Base-by-base conservation (phyloP, 2,329 filamentous ascomycete genomes). In the Cladosporium sp. region DNA sequence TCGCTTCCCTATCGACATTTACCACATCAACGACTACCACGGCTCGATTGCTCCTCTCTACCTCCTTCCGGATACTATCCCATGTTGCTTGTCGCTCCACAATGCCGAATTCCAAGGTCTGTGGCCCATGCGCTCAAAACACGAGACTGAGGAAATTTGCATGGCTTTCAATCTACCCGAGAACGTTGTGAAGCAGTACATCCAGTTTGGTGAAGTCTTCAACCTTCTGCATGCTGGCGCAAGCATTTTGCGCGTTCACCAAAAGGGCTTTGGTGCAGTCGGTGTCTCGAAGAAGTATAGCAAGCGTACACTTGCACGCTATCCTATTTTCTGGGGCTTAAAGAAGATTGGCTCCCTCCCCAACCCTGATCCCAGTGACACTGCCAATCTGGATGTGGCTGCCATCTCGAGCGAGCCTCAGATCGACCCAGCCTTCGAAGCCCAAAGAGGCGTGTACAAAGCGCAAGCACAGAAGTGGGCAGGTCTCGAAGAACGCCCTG, bases 71-170 rank as follows among this genome's bases (percentile, higher is more conserved):
- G 72, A 81, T 60, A 84, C 82, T 0, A 78, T 87, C 35, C 84
- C 84, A 2, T 78, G 79, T 60, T 85, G 82, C 62, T 71, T 88
- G 8, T 87, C 84, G 0, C 80, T 88, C 12, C 85, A 88, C 70
- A 88, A 88, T 61, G 85, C 85, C 51, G 85, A 88, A 62, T 88
- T 88, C 63, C 85, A 88, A 68, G 85, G 85, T 47, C 73, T 87
- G 20, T 88, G 85, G 85, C 83, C 84, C 0, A 85, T 88, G 80
- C 76, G 85, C 8, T 84, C 79, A 5, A 75, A 79, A 5, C 78
- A 81, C 39, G 85, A 88, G 63, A 78, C 78, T 56, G 78, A 80
- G 36, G 85, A 88, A 69, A 83, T 88, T 3, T 86, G 83, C 68
- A 77, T 78, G 3, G 83, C 87, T 32, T 88, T 85, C 72, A 87